Conservation (phyloP, 2,329 filamentous ascomycete species). For the Hymenoscyphus linearis region DNA sequence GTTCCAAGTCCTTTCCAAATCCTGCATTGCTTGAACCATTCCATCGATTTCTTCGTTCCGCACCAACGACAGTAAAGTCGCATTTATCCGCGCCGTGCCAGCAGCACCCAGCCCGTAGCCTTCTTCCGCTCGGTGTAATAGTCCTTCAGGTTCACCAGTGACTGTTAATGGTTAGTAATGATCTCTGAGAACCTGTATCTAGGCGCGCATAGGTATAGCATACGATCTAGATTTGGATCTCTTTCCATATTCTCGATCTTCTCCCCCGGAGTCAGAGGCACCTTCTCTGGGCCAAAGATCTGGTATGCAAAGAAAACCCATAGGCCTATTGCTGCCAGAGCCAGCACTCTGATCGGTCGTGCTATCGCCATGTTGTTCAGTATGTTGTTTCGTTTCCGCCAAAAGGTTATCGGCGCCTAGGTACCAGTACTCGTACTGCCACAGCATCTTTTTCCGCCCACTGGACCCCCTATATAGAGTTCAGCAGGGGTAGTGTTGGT, state of each 20-base stretch:
- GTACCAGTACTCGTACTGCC: too few species aligned
- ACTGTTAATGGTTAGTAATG: conserved; percentile 44
- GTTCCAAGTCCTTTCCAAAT: conserved; percentile 95
- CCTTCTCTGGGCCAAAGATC: conserved; percentile 55
- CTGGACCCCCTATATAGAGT: conserved; percentile 13
- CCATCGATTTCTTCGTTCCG: conserved; percentile 83
- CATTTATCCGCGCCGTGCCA: conserved; percentile 81
- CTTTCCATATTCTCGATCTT: conserved; percentile 58
- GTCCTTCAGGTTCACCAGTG: conserved; percentile 76
- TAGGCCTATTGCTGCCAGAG: conserved; percentile 63
- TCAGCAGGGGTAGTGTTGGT: conserved; percentile 1
- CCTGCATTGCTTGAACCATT: conserved; percentile 82
- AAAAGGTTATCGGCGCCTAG: conserved; percentile 9
- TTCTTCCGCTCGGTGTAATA: conserved; percentile 65
- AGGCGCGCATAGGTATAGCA: conserved; percentile 32
- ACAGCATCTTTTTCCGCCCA: conserved; percentile 9
- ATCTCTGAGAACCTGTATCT: neutral
- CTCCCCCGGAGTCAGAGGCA: conserved; percentile 37
- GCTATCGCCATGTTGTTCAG: conserved; percentile 69
- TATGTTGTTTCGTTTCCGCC: conserved; percentile 7
- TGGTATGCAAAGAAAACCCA: conserved; percentile 77
- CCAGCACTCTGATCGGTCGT: conserved; percentile 76
- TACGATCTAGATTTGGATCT: conserved; percentile 86
- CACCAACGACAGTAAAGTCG: conserved; percentile 85
- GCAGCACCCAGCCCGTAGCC: conserved; percentile 73